Conservation (phyloP, 257 asterid genomes). For the Gardenia jasminoides region DNA sequence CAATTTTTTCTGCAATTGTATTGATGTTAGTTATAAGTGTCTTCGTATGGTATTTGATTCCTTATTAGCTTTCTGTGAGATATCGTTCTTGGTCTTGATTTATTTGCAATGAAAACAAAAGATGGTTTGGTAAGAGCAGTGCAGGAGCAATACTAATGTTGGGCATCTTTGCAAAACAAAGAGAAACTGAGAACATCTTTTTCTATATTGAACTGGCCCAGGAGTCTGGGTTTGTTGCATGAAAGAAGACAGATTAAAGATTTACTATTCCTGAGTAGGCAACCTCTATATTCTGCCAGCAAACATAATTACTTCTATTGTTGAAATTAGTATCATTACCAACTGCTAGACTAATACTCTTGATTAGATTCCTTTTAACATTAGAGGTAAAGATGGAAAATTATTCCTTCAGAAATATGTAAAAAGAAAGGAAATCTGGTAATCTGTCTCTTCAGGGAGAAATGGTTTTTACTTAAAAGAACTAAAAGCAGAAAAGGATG, state of each 20-base stretch:
- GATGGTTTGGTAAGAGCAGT: neutral
- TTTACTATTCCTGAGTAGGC: neutral
- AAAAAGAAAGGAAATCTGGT: neutral
- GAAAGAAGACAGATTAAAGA: neutral
- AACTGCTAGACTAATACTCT: neutral
- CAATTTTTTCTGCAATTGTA: neutral
- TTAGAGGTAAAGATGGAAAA: neutral
- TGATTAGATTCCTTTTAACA: neutral
- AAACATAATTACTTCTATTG: neutral
- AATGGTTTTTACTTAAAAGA: neutral
- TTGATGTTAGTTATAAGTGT: neutral
- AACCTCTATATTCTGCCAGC: slow-evolving; percentile 4
- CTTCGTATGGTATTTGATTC: neutral
- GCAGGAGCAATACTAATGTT: neutral
- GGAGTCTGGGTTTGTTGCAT: neutral
- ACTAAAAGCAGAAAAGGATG: slow-evolving; percentile 11
- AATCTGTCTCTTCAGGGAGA: no score
- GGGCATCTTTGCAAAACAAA: neutral
- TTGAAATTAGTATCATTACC: no score
- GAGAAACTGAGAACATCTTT: neutral
- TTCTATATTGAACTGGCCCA: neutral
- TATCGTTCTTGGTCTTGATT: neutral
- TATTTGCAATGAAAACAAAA: neutral
- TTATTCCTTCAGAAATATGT: neutral
- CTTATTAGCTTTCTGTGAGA: neutral